A percentile compares a stretch with the other conserved stretches of the same genome.
These are phyloP conservation scores for Periglandula ipomoeae DNA, from an alignment of 2,329 filamentous ascomycete genomes.

Conservation along the genomic window DNA sequence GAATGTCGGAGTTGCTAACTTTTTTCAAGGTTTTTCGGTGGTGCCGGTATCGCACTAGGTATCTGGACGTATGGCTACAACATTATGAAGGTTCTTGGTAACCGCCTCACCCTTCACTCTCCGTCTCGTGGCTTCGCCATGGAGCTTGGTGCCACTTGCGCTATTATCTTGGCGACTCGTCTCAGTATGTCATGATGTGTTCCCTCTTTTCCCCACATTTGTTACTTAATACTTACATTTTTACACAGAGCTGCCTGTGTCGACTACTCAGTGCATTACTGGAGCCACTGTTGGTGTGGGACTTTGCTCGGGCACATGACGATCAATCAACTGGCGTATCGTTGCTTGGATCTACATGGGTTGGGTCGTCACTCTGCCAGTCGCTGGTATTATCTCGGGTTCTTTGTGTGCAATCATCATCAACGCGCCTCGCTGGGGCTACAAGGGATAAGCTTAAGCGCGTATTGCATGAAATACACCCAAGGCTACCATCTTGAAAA, in stretches of 20 bases:
- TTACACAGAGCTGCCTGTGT: constrained; percentile 73
- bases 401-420: constrained; percentile 30
- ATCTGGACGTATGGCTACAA: constrained; percentile 79
- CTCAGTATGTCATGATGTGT: too few relatives aligned
- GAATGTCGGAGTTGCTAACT: too few relatives aligned
- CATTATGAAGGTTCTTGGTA: constrained; percentile 82
- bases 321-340: constrained; percentile 69
- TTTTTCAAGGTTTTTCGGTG: too few relatives aligned
- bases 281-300: constrained; percentile 71
- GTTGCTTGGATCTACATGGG: constrained; percentile 57
- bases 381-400: constrained; percentile 32
- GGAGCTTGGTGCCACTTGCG: constrained; percentile 71
- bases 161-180: too few relatives aligned
- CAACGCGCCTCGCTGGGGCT: constrained; percentile 32
- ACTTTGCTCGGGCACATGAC: constrained; percentile 63
- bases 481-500: too few relatives aligned
- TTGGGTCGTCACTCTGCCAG: constrained; percentile 42
- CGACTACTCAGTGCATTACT: constrained; percentile 72
- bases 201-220: too few relatives aligned
- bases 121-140: constrained; percentile 54
- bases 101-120: constrained; percentile 66
- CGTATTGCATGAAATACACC: too few relatives aligned
- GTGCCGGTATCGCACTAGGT: too few relatives aligned
- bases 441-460: too few relatives aligned
- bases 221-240: too few relatives aligned